Percentiles rank a stretch among this genome's conserved stretches.
These are phyloP conservation scores for Populus alba DNA, from an alignment of 345 rosid species.

Conservation along the genomic window DNA sequence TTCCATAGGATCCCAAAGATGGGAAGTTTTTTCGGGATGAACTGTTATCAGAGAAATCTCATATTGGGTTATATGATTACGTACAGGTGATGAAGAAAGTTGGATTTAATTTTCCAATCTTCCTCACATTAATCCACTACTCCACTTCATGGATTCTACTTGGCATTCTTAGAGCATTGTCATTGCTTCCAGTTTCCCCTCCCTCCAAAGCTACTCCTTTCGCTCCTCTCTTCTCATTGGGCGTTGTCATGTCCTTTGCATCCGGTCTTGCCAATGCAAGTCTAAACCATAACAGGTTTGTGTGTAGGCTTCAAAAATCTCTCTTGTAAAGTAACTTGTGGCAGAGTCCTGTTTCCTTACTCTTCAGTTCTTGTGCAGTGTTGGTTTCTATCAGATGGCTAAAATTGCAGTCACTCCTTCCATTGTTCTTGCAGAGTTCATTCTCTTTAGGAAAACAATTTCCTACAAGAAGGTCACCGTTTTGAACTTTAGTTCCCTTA, in stretches of 20 bases:
- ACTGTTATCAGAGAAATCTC: neutral
- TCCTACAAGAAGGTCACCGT: constrained; percentile 53
- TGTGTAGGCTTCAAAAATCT: neutral
- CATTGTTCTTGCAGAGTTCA: constrained; percentile 77
- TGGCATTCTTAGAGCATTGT: constrained; percentile 63
- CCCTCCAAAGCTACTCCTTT: constrained; percentile 83
- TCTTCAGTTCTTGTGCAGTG: constrained; percentile 40
- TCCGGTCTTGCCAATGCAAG: constrained; percentile 95
- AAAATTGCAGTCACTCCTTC: constrained; percentile 97
- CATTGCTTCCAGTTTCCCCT: constrained; percentile 80
- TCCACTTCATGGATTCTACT: constrained; percentile 73
- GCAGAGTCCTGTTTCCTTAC: constrained; percentile 15
- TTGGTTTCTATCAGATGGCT: constrained; percentile 97
- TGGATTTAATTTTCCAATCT: constrained; percentile 84
- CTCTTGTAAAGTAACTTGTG: neutral
- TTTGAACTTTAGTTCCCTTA: neutral
- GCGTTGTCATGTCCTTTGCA: constrained; percentile 90
- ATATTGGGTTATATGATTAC: neutral
- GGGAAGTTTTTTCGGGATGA: too few species aligned
- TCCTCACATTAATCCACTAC: constrained; percentile 82
- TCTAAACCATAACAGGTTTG: constrained; percentile 78
- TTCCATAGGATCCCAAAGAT: too few species aligned
- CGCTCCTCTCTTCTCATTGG: constrained; percentile 69
- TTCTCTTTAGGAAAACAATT: constrained; percentile 61
- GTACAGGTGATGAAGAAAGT: constrained; percentile 77